These are phyloP conservation scores for Pythium insidiosum DNA, from an alignment of 352 stramenopile genomes.

Conservation along the genomic window DNA sequence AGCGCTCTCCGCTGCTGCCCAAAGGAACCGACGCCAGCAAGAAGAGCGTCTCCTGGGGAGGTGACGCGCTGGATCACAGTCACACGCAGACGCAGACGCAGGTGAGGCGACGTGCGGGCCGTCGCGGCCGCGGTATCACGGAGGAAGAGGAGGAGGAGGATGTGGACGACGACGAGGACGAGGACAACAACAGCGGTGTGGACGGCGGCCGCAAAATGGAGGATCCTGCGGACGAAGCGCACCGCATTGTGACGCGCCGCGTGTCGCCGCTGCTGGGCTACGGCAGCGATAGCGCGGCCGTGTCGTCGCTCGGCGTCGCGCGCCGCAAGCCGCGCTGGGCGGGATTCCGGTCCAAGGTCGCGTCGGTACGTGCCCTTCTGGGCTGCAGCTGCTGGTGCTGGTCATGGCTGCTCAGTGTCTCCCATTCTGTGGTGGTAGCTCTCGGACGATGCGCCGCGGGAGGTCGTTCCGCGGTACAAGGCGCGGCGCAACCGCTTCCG, in stretches of 20 bases:
- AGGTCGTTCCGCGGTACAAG: conserved; percentile 15
- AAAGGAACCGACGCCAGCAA: background rate
- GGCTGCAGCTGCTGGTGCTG: conserved; percentile 14
- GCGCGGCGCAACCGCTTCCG: conserved; percentile 9
- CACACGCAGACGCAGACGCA: conserved; percentile 1
- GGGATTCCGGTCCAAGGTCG: conserved; percentile 23
- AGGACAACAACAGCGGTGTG: background rate
- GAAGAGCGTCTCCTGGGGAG: background rate
- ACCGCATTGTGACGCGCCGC: conserved; percentile 5
- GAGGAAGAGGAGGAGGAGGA: conserved; percentile 4
- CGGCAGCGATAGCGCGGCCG: conserved; percentile 2
- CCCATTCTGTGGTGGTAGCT: too few relatives aligned
- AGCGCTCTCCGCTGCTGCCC: conserved; percentile 12
- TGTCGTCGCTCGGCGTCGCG: conserved; percentile 8
- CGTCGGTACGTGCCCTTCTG: too few relatives aligned
- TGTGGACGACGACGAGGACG: background rate
- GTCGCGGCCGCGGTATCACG: conserved; percentile 1
- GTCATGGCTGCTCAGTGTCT: background rate
- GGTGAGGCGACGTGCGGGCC: background rate
- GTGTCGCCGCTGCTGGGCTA: conserved; percentile 9
- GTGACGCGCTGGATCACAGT: background rate
- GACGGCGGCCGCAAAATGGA: too few relatives aligned
- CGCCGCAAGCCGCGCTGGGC: conserved; percentile 28
- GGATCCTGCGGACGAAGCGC: background rate
- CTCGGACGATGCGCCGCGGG: background rate